These are phyloP conservation scores for Plenodomus lindquistii DNA, from an alignment of 2,329 filamentous ascomycete genomes.

Conservation along the genomic window DNA sequence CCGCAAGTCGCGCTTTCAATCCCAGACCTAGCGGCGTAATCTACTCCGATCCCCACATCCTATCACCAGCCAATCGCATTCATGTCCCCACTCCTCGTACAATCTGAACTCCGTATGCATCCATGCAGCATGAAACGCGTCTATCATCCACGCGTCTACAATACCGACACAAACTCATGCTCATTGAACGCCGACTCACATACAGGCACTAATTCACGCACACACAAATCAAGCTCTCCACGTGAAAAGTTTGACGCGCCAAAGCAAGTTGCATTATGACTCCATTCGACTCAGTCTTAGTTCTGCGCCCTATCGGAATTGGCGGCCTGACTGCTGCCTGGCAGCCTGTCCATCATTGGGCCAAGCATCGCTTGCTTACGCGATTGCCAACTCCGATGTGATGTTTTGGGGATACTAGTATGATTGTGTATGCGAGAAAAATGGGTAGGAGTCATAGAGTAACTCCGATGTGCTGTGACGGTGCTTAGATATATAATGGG, in stretches of 20 bases:
- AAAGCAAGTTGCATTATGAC: neutral
- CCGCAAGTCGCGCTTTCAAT: too few species aligned
- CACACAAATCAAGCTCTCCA: too few species aligned
- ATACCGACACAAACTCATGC: too few species aligned
- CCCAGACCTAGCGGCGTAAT: neutral
- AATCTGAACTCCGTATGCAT: too few species aligned
- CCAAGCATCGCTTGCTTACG: neutral
- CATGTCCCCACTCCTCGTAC: neutral
- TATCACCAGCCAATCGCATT: neutral
- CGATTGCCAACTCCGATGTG: neutral
- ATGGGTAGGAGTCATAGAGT: neutral
- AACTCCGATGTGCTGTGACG: neutral
- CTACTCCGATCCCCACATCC: slow-evolving; percentile 2
- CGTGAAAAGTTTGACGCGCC: too few species aligned
- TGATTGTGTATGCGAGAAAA: neutral
- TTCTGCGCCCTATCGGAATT: slow-evolving; percentile 1
- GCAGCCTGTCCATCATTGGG: neutral
- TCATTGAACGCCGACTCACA: too few species aligned
- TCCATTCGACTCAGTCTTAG: neutral
- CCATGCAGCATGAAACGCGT: too few species aligned
- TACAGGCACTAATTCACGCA: too few species aligned
- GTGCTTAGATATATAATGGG: neutral
- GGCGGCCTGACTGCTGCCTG: neutral
- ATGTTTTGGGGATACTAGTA: neutral
- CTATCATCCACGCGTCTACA: too few species aligned